Evolutionary conservation across 2,329 filamentous ascomycete species (phyloP).

Genomic region (Scedosporium dehoogii): DNA sequence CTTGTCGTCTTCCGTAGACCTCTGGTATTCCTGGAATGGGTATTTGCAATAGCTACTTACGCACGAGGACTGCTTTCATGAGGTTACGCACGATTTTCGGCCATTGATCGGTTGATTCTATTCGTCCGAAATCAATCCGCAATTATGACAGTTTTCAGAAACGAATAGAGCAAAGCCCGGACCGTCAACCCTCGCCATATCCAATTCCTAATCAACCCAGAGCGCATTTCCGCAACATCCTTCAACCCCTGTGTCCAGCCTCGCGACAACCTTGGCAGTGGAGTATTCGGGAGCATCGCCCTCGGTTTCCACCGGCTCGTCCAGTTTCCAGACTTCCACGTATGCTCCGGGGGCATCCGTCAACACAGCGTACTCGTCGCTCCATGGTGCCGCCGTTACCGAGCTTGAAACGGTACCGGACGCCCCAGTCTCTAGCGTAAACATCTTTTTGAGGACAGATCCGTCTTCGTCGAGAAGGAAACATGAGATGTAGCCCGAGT

Average conservation of each 20-base stretch:
- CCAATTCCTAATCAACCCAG: background rate
- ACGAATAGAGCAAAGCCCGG: too few relatives aligned
- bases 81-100: too few relatives aligned
- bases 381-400: background rate
- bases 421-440: background rate
- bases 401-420: background rate
- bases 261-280: background rate
- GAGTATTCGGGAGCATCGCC: background rate
- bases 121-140: too few relatives aligned
- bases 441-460: background rate
- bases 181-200: too few relatives aligned
- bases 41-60: too few relatives aligned
- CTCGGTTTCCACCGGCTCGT: background rate
- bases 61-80: too few relatives aligned
- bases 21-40: too few relatives aligned
- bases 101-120: too few relatives aligned
- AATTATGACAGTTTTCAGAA: too few relatives aligned
- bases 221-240: conserved; percentile 2
- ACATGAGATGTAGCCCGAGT: background rate
- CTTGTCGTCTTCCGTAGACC: too few relatives aligned
- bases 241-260: background rate
- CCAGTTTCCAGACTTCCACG: background rate
- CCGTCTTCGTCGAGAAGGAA: background rate
- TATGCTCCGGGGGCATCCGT: conserved; percentile 1
- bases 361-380: background rate